phyloP scores from a whole-genome alignment of 352 stramenopile species.

The Globisporangium parvum region DNA sequence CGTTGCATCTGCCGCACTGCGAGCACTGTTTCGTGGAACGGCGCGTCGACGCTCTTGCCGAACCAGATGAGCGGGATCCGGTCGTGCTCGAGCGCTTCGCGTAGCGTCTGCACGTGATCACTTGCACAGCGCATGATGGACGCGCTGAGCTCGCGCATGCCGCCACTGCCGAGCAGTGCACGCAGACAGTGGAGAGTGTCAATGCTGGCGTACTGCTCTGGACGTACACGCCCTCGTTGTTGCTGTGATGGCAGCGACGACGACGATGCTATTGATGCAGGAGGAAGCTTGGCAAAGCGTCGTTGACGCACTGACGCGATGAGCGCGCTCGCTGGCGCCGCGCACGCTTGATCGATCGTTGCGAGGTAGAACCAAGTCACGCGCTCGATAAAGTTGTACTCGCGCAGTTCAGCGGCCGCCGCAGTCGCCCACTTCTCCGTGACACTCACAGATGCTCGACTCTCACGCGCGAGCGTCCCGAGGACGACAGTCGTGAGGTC shows the following conservation, averaged over 20 bases:
- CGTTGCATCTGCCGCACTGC: slow-evolving; percentile 24
- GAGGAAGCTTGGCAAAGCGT: neutral
- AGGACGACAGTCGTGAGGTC: slow-evolving; percentile 2
- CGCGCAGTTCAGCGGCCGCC: neutral
- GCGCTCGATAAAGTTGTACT: slow-evolving; percentile 11
- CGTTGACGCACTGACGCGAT: slow-evolving; percentile 5
- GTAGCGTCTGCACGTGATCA: slow-evolving; percentile 13
- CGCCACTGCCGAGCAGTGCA: slow-evolving; percentile 11
- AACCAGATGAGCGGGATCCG: slow-evolving; percentile 29
- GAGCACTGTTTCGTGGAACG: slow-evolving; percentile 20
- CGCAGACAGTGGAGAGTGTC: slow-evolving; percentile 11
- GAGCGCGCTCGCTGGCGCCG: neutral
- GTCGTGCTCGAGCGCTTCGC: slow-evolving; percentile 18
- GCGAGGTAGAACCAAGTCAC: slow-evolving; percentile 14
- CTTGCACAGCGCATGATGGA: slow-evolving; percentile 3
- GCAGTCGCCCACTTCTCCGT: too few relatives aligned
- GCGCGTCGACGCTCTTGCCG: slow-evolving; percentile 16
- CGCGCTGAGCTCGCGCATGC: slow-evolving; percentile 6
- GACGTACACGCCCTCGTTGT: neutral
- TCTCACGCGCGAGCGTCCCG: neutral
- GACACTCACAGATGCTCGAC: neutral
- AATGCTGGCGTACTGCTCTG: slow-evolving; percentile 3
- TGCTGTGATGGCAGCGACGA: neutral
- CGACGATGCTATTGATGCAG: neutral
- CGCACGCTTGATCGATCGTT: slow-evolving; percentile 20